Percentiles rank a stretch among this genome's conserved stretches.
These are phyloP conservation scores for Macadamia integrifolia DNA, from an alignment of 164 flowering plant genomes.

Conservation along the genomic window DNA sequence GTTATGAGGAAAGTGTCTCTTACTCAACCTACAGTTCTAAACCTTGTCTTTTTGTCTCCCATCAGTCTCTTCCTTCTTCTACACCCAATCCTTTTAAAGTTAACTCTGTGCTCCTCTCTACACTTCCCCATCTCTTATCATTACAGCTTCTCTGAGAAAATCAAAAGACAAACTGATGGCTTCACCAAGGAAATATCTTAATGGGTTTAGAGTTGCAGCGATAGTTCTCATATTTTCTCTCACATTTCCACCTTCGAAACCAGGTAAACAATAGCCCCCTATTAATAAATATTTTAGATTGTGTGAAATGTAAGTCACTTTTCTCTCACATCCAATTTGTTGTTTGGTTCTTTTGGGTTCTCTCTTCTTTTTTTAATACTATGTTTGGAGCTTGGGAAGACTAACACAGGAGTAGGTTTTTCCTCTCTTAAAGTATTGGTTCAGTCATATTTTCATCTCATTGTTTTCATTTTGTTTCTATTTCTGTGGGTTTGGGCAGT, in stretches of 20 bases:
- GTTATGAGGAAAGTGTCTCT: slow-evolving; percentile 27
- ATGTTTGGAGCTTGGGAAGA: neutral
- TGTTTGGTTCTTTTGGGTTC: neutral
- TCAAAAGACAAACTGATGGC: slow-evolving; percentile 22
- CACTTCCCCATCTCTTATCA: neutral
- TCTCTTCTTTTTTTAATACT: neutral
- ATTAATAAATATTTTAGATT: neutral
- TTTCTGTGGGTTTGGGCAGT: slow-evolving; percentile 8
- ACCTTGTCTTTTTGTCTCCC: slow-evolving; percentile 11
- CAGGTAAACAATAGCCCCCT: slow-evolving; percentile 24
- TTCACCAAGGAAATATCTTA: slow-evolving; percentile 17
- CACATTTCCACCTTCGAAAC: slow-evolving; percentile 20
- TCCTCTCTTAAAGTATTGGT: neutral
- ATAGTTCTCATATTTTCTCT: slow-evolving; percentile 26
- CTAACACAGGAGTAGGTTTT: neutral
- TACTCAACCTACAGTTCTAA: slow-evolving; percentile 13
- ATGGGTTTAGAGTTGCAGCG: slow-evolving; percentile 10
- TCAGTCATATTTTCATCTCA: neutral
- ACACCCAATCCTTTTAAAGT: neutral
- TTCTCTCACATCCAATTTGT: slow-evolving; percentile 2
- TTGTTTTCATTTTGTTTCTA: neutral
- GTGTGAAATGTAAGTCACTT: neutral
- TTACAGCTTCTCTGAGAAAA: neutral
- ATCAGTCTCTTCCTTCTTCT: neutral
- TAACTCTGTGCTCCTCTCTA: neutral